Evolutionary conservation across 441 rosid species (phyloP), one percentile per base, ranked within the genome.

Genomic region (Gossypium davidsonii): DNA sequence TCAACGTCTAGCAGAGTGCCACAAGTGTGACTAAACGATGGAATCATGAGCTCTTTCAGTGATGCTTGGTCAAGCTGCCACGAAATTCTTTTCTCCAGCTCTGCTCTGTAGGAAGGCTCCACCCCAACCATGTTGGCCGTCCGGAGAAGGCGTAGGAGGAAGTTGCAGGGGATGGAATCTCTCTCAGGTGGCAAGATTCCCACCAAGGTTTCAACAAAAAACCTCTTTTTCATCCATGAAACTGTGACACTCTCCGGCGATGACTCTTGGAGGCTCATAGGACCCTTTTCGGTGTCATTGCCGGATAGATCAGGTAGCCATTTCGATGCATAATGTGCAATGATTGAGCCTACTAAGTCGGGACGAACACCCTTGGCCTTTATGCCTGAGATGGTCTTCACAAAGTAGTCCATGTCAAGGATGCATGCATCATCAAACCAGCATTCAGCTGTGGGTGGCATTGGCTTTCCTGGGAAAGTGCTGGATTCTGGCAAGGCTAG

Each of bases 51-150:
- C 79, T 93, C 98, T 60, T 87, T 90, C 56, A 93, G 72, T 0
- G 96, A 89, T 60, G 98, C 96, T 73, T 86, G 88, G 68, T 93
- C 98, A 0, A 93, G 85, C 72, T 89, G 96, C 97, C 90, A 86
- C 3, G 96, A 83, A 39, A 87, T 77, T 80, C 91, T 80, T 70
- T 74, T 83, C 82, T 93, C 97, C 1, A 93, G 86, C 86, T 93
- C 97, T 0, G 72, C 77, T 60, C 83, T 83, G 79, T 83, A 89
- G 3, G 59, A 14, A 3, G 83, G 73, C 71, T 90, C 94, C 4
- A 79, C 92, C 0, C 84, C 81, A 0, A 91, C 92, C 90, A 90
- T 84, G 85, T 84, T 90, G 0, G 92, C 97, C 0, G 86, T 86
- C 64, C 96, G 83, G 73, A 93, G 92, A 3, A 93, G 94, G 20